Base-by-base conservation (phyloP, 805 yeast species). In the Candida peoriensis region DNA sequence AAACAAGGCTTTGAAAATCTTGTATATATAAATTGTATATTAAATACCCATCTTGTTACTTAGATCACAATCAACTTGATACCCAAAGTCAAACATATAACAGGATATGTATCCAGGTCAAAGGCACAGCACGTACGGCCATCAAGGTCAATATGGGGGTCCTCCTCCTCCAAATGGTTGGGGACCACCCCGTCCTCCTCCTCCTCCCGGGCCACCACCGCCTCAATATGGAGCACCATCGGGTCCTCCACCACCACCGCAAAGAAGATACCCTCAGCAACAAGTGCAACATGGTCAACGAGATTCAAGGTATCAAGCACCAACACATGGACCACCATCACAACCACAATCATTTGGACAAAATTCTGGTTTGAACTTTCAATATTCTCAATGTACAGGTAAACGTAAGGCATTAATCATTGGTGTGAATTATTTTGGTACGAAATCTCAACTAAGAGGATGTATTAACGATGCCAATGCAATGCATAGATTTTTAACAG, bases 381-480 rank as follows among this genome's bases (percentile, higher is more conserved):
- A 73, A 46, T 75, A 76, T 53, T 78, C 86, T 6, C 66, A 69
- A 42, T 78, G 85, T 58, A 55, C 66, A 3, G 88, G 88, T 5
- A 60, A 66, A 20, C 66, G 72, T 38, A 81, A 81, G 58, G 89
- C 88, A 2, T 57, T 81, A 36, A 48, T 81, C 38, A 63, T 81
- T 32, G 89, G 89, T 3, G 76, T 78, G 59, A 81, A 81, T 57
- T 81, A 81, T 54, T 61, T 70, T 40, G 84, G 84, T 3, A 58
- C 75, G 8, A 58, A 53, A 36, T 73, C 72, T 46, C 70, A 64
- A 39, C 59, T 81, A 29, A 61, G 74, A 28, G 89, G 89, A 0
- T 81, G 88, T 53, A 76, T 81, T 52, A 81, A 81, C 52, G 89
- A 81, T 54, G 81, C 66, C 24, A 52, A 64, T 37, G 72, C 72